A percentile compares a stretch with the other conserved stretches of the same genome.
phyloP scores from a whole-genome alignment of 257 asterid genomes.

The Phtheirospermum japonicum region DNA sequence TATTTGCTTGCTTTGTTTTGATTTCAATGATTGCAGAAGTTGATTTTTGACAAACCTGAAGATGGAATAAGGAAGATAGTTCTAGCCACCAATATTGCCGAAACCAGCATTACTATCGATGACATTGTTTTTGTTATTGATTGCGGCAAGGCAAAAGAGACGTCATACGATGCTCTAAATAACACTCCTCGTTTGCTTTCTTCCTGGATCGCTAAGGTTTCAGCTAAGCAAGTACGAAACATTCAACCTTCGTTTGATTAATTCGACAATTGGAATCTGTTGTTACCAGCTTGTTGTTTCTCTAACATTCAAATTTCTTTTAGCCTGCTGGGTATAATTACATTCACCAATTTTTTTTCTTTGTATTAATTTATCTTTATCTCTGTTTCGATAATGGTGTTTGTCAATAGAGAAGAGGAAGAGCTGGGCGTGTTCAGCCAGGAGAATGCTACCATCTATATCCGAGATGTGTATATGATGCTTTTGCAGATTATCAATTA shows the following conservation, averaged over 20 bases:
- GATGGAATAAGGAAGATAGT: slow-evolving; percentile 86
- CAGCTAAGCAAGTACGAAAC: slow-evolving; percentile 76
- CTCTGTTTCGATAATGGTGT: slow-evolving; percentile 25
- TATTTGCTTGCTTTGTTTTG: slow-evolving; percentile 27
- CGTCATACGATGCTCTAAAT: slow-evolving; percentile 91
- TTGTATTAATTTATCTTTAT: slow-evolving; percentile 21
- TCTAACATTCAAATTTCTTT: slow-evolving; percentile 7
- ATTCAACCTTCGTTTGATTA: slow-evolving; percentile 20
- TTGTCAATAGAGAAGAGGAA: slow-evolving; percentile 83
- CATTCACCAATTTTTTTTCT: not conserved
- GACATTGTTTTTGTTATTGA: slow-evolving; percentile 85
- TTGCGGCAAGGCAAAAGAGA: slow-evolving; percentile 94
- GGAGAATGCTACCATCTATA: slow-evolving; percentile 95
- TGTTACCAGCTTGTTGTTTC: slow-evolving; percentile 15
- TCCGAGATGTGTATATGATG: slow-evolving; percentile 81
- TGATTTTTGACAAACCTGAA: slow-evolving; percentile 76
- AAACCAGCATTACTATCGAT: slow-evolving; percentile 90
- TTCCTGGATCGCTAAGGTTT: slow-evolving; percentile 89
- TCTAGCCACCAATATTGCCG: slow-evolving; percentile 92
- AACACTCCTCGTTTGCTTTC: slow-evolving; percentile 98
- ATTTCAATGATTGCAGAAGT: slow-evolving; percentile 55
- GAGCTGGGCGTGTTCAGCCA: slow-evolving; percentile 99
- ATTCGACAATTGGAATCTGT: slow-evolving; percentile 8
- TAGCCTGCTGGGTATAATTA: not conserved
- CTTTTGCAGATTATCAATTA: slow-evolving; percentile 78